Evolutionary conservation across 192 early-diverging fungal genomes (phyloP).

Genomic region (Dimargaris xerosporica): DNA sequence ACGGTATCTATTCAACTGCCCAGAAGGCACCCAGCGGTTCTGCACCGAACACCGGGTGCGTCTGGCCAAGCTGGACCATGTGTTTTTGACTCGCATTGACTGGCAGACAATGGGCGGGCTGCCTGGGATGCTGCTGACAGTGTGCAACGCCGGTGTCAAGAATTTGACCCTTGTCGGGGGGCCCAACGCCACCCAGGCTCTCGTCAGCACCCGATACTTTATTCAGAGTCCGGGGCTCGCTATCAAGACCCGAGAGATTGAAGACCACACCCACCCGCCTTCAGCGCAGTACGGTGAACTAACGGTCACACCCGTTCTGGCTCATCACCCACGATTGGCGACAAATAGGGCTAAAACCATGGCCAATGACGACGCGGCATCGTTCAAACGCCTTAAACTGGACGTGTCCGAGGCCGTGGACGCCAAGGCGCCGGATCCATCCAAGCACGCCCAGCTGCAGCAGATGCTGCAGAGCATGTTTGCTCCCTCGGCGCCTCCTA

Average conservation of each 20-base stretch:
- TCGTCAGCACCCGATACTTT: slow-evolving; percentile 67
- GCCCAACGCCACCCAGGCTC: slow-evolving; percentile 60
- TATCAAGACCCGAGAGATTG: slow-evolving; percentile 40
- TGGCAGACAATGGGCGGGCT: slow-evolving; percentile 84
- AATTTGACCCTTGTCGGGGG: slow-evolving; percentile 54
- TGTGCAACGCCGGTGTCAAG: slow-evolving; percentile 56
- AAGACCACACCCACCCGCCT: slow-evolving; percentile 18
- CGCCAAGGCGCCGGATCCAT: not conserved
- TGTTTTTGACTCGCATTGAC: slow-evolving; percentile 69
- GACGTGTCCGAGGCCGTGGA: slow-evolving; percentile 6
- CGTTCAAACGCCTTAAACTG: not conserved
- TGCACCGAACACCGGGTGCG: slow-evolving; percentile 60
- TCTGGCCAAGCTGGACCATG: slow-evolving; percentile 50
- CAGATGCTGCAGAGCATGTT: slow-evolving; percentile 19
- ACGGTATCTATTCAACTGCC: slow-evolving; percentile 85
- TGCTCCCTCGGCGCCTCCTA: not conserved
- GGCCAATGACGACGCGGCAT: not conserved
- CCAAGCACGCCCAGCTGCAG: slow-evolving; percentile 10
- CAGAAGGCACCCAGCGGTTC: slow-evolving; percentile 80
- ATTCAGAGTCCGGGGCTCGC: slow-evolving; percentile 44
- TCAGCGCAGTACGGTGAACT: slow-evolving; percentile 51
- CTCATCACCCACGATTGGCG: not conserved
- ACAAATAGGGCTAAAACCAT: not conserved
- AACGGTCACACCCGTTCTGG: slow-evolving; percentile 40
- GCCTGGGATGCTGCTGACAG: slow-evolving; percentile 83